These are phyloP conservation scores for Filobasidium wieringae DNA, from an alignment of 768 basidiomycete species.

Conservation along the genomic window DNA sequence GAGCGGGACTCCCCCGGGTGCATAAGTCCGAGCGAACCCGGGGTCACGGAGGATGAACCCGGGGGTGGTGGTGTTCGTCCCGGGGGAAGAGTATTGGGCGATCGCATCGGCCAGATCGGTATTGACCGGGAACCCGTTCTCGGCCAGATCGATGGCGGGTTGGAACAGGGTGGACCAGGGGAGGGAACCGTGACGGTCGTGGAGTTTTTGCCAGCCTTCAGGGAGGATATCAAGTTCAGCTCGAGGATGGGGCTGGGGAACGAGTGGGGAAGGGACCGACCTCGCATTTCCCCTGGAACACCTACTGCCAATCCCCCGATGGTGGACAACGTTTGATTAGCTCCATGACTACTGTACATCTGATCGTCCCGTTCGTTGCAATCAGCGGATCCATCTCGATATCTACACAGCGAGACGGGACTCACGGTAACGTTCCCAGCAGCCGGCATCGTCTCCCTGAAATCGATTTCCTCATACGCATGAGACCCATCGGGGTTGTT, in stretches of 20 bases:
- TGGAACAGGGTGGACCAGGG: conserved; percentile 28
- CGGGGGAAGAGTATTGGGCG: conserved; percentile 22
- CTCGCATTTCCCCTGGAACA: conserved; percentile 33
- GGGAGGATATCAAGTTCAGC: no score
- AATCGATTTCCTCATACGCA: conserved; percentile 24
- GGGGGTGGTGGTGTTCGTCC: no score
- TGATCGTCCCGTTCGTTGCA: no score
- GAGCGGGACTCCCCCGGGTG: background rate
- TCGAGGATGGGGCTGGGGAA: no score
- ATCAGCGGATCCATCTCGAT: conserved; percentile 3
- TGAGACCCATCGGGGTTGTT: conserved; percentile 15
- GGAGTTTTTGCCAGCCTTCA: conserved; percentile 24
- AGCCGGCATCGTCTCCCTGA: conserved; percentile 28
- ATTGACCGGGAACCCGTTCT: conserved; percentile 33
- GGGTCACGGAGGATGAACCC: conserved; percentile 15
- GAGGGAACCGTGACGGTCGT: conserved; percentile 23
- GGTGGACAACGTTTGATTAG: conserved; percentile 23
- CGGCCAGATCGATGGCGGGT: conserved; percentile 31
- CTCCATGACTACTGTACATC: conserved; percentile 19
- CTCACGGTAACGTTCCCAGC: conserved; percentile 26
- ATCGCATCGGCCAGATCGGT: conserved; percentile 23
- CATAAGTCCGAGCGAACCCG: background rate
- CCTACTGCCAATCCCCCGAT: conserved; percentile 31
- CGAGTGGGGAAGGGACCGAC: no score
- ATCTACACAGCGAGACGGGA: background rate